Evolutionary conservation across 1,284 basidiomycete species (phyloP), one percentile per base, ranked within the genome.

Genomic region (Trichosporon coremiiforme): DNA sequence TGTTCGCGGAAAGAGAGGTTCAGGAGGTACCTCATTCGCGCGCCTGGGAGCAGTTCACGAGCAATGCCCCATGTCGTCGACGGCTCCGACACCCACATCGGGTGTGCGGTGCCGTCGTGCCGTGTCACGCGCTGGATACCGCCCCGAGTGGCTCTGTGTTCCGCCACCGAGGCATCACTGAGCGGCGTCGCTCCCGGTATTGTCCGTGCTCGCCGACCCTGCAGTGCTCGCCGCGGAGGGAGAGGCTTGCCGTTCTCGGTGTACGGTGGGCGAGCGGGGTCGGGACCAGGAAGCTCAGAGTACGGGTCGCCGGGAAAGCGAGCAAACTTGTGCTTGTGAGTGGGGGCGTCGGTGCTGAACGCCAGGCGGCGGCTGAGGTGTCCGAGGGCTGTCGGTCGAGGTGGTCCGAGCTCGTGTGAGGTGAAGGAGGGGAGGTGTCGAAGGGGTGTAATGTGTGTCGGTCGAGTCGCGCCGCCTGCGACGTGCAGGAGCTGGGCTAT

Each of bases 251-350:
- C 50, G 20, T 53, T 53, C 50, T 25, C 20, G 9, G 57, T 62
- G 57, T 62, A 62, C 57, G 57, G 29, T 15, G 57, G 57, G 6
- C 57, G 57, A 13, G 20, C 7, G 29, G 57, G 57, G 17, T 62
- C 57, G 13, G 57, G 57, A 17, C 13, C 12, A 7, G 29, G 29
- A 13, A 33, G 29, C 57, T 62, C 57, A 9, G 57, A 15, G 57
- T 62, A n/a, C 17, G 57, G 57, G 31, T 62, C 57, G 15, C 57
- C 57, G 10, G 57, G 57, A 17, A 62, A 62, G n/a, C 57, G 57
- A 2, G 57, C 57, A 15, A 35, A 62, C 29, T 31, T 62, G 57
- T 62, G 33, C 57, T 8, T 53, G 20, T 12, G 8, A 17, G 7
- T 5, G 7, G 57, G n/a, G 17, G 17, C 31, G 57, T 62, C 57